phyloP scores from a whole-genome alignment of 1,284 basidiomycete species.

The Ustilago bromivora region DNA sequence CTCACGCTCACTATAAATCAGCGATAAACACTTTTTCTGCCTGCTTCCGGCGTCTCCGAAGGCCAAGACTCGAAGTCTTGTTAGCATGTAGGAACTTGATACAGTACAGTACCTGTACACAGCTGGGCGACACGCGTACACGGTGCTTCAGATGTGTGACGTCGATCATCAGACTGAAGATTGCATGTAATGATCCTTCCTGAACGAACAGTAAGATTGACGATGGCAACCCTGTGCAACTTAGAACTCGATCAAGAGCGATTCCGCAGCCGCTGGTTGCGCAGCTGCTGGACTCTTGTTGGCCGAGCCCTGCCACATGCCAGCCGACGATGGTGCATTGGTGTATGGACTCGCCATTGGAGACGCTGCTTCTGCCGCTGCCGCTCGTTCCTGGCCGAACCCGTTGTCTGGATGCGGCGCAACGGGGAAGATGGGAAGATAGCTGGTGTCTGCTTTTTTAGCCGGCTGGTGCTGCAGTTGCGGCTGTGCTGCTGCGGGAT shows the following conservation, averaged over 20 bases:
- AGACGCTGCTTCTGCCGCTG: constrained; percentile 25
- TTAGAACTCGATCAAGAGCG: constrained; percentile 54
- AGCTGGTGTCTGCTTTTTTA: constrained; percentile 32
- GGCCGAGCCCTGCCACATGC: constrained; percentile 51
- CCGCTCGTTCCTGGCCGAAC: constrained; percentile 17
- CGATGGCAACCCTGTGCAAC: neutral
- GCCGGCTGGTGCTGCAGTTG: constrained; percentile 7
- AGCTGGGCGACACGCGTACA: neutral
- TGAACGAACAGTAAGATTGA: neutral
- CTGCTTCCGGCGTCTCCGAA: too few relatives aligned
- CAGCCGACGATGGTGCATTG: constrained; percentile 49
- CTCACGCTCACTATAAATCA: neutral
- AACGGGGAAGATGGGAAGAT: constrained; percentile 46
- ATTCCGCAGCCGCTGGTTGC: constrained; percentile 26
- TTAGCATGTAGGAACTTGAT: neutral
- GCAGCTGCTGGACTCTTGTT: constrained; percentile 24
- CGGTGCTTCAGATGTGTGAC: neutral
- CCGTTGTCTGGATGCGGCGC: constrained; percentile 54
- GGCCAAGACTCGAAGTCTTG: neutral
- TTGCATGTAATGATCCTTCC: neutral
- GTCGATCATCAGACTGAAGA: neutral
- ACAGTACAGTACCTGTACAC: too few relatives aligned
- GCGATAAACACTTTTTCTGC: neutral
- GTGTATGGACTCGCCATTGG: constrained; percentile 34
- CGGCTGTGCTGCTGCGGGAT: constrained; percentile 13